Base-by-base conservation (phyloP, 768 basidiomycete genomes). In the Gloeopeniophorella convolvens region DNA sequence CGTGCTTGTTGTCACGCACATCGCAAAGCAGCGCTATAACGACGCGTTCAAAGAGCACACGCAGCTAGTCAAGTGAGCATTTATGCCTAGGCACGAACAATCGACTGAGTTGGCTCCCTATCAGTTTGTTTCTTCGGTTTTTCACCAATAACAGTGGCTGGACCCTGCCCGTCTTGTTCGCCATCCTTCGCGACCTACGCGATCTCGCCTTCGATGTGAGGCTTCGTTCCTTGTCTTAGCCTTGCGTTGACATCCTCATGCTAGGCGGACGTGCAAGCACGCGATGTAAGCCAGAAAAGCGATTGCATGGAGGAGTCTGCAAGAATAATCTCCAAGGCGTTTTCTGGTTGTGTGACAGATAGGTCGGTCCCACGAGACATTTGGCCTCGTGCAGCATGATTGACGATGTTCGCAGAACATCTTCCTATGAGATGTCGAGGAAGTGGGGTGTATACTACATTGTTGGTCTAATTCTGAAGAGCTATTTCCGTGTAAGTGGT, bases 391-490 rank as follows among this genome's bases (percentile, higher is more conserved):
- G 16, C 28, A 39, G 15, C 26, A 3, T 39, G 34, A 20, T 11
- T 26, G 39, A 24, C 21, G 39, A 16, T 56, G 10, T 27, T n/a
- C 23, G 15, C 36, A 85, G 87, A 56, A 77, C 72, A 31, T 85
- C 85, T n/a, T 78, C 83, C 15, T 68, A 80, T 42, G 73, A 79
- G 24, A 77, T 88, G 66, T 85, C 86, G 32, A 72, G 91, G 60
- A 89, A 89, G 70, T 87, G 92, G 91, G 83, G 92, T 1, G 78
- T 93, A 2, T 98, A 98, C 69, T 89, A 92, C 60, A 80, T 96
- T 12, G 93, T 94, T 0, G 87, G 85, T 13, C 72, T 95, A 42
- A 83, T 93, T 48, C 70, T 99, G 66, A 98, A 98, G 66, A 87
- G 82, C 41, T 98, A 98, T 70, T 97, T 98, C 75, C 82, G 84